Conservation (phyloP, 2,329 filamentous ascomycete genomes). For the Colletotrichum euphorbiae region DNA sequence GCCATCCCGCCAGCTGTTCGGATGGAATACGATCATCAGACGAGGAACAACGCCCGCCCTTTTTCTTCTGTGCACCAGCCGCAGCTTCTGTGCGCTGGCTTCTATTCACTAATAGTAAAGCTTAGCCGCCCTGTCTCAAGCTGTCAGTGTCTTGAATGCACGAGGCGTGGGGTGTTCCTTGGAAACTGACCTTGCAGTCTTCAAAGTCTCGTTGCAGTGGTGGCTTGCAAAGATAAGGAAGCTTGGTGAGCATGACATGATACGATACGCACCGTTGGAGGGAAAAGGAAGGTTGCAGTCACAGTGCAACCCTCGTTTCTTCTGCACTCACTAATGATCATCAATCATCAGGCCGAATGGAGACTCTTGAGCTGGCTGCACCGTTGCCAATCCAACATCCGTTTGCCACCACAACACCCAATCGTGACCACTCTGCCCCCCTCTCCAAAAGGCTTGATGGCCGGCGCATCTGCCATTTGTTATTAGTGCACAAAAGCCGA, state of each 20-base stretch:
- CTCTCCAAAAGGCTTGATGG: neutral
- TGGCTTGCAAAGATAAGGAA: conserved; percentile 1
- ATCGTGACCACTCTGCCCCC: neutral
- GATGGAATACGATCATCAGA: conserved; percentile 38
- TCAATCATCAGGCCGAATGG: neutral
- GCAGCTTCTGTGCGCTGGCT: conserved; percentile 15
- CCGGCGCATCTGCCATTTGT: neutral
- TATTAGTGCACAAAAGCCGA: conserved; percentile 10
- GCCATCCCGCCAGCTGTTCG: conserved; percentile 27
- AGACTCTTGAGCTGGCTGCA: neutral
- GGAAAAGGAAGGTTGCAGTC: conserved; percentile 20
- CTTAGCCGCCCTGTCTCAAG: conserved; percentile 10
- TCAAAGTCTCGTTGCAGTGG: neutral
- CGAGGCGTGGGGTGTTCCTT: neutral
- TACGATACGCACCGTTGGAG: neutral
- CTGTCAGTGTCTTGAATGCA: conserved; percentile 2
- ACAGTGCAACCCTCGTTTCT: neutral
- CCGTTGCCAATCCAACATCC: conserved; percentile 5
- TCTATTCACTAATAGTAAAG: conserved; percentile 1
- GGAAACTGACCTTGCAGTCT: neutral
- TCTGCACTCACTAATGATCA: too few relatives aligned
- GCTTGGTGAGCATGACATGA: neutral
- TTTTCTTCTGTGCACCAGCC: conserved; percentile 24
- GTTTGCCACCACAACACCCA: conserved; percentile 4
- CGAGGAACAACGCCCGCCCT: conserved; percentile 8